Conservation (phyloP, 352 stramenopile genomes). For the Pythium pyrilobum region DNA sequence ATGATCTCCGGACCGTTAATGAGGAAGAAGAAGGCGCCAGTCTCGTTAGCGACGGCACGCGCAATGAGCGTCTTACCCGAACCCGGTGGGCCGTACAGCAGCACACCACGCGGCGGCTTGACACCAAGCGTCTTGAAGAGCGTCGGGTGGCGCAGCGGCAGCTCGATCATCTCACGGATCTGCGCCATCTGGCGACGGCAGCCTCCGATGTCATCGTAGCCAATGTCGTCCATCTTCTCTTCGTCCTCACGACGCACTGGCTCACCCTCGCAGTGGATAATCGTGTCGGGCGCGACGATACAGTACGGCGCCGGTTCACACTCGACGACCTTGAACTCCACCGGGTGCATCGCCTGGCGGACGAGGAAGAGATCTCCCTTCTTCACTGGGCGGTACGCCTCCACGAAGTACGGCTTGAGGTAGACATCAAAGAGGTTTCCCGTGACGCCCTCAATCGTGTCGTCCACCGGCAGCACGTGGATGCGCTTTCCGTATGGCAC, state of each 20-base stretch:
- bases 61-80: conserved; percentile 99
- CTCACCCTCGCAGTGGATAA: conserved; percentile 99
- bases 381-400: conserved; percentile 98
- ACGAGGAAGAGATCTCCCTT: conserved; percentile 99
- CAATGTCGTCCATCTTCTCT: conserved; percentile 98
- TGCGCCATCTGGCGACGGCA: conserved; percentile 98
- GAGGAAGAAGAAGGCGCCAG: conserved; percentile 99
- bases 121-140: conserved; percentile 99
- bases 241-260: conserved; percentile 98
- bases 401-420: conserved; percentile 99
- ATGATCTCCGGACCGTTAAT: conserved; percentile 99
- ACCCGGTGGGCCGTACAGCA: conserved; percentile 98
- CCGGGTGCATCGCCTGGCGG: conserved; percentile 97
- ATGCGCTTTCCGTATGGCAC: conserved; percentile 98
- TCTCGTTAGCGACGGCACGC: conserved; percentile 98
- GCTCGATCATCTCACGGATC: conserved; percentile 99
- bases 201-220: conserved; percentile 99
- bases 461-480: conserved; percentile 98
- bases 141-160: conserved; percentile 95
- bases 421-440: conserved; percentile 99
- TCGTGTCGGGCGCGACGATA: conserved; percentile 98
- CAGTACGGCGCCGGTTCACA: conserved; percentile 97
- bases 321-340: conserved; percentile 99
- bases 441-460: conserved; percentile 99
- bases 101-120: conserved; percentile 97